Evolutionary conservation across 768 basidiomycete genomes (phyloP), one percentile per base, ranked within the genome.

Genomic region (Clitopilus hobsonii): DNA sequence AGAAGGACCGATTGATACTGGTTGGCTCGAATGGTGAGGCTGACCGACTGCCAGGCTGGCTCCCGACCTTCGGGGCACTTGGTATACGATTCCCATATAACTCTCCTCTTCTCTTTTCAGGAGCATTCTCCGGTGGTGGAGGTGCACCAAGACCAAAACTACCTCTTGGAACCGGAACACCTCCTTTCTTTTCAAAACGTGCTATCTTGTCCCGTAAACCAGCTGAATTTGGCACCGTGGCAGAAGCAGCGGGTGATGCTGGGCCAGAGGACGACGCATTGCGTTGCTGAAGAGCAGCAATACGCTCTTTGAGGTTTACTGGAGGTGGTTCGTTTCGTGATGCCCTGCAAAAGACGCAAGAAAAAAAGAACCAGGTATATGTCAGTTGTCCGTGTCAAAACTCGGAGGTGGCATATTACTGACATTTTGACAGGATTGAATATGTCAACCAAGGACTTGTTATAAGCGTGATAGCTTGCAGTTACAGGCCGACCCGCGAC

Each of bases 141-240:
- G 86, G 85, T 10, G 79, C 80, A 14, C 85, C 85, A 59, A 88
- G 70, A 20, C 81, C 88, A 69, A 89, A 88, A 58, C 85, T 84
- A 3, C 86, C 85, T 49, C 86, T 75, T n/a, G 89, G 90, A 30
- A 82, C 81, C 14, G 89, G 89, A 0, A 85, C 75, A 10, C 83
- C 88, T 52, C 90, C 90, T 65, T 88, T 86, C 69, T 76, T 77
- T 69, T 92, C 90, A 55, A 92, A 92, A 58, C 80, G 84, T 20
- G 89, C 89, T 58, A 91, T 91, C 72, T 83, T 90, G 65, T 86
- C 89, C 20, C 81, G 71, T 28, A 80, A 64, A 6, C 62, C 69
- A 26, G 66, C 64, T 36, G 63, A 59, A 48, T 60, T 57, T 29
- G 64, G 58, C 6, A 59, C 63, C 3, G 65, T 68, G 38, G 67